phyloP scores from a whole-genome alignment of 139 green algal species.

The Haematococcus sp. region DNA sequence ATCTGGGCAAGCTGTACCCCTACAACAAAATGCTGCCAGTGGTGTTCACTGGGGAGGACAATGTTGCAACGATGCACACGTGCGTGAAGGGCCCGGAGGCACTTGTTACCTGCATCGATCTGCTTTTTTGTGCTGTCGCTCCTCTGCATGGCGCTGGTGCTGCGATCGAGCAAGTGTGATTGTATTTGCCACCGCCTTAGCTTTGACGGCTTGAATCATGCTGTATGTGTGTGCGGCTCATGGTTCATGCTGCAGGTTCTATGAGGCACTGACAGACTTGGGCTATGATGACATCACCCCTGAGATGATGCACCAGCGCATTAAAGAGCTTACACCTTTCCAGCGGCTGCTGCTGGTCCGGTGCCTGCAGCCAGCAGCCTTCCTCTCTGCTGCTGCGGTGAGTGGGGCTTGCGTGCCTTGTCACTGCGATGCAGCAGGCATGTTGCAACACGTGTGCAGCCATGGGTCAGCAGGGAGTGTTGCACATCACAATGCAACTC shows the following conservation, averaged over 20 bases:
- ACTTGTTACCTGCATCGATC: too few relatives aligned
- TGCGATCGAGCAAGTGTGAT: too few relatives aligned
- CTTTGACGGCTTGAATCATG: too few relatives aligned
- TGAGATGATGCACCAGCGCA: background rate
- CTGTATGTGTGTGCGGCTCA: too few relatives aligned
- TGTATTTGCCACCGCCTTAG: too few relatives aligned
- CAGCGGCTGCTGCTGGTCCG: constrained; percentile 37
- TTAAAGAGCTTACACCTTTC: constrained; percentile 30
- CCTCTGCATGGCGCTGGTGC: too few relatives aligned
- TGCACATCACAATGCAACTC: too few relatives aligned
- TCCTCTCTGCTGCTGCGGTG: constrained; percentile 24
- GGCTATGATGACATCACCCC: background rate
- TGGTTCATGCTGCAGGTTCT: too few relatives aligned
- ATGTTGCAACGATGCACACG: background rate
- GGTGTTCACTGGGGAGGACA: constrained; percentile 10
- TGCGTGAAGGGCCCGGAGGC: background rate
- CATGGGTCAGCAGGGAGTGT: too few relatives aligned
- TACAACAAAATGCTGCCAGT: constrained; percentile 41
- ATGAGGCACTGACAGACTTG: constrained; percentile 4
- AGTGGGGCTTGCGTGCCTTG: background rate
- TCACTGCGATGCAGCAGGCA: background rate
- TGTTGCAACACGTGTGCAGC: too few relatives aligned
- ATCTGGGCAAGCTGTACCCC: constrained; percentile 41
- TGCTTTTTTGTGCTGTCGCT: too few relatives aligned
- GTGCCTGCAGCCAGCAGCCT: constrained; percentile 37